Percentiles rank a stretch among this genome's conserved stretches.
phyloP scores from a whole-genome alignment of 768 basidiomycete species.

The Leccinellum luteum region DNA sequence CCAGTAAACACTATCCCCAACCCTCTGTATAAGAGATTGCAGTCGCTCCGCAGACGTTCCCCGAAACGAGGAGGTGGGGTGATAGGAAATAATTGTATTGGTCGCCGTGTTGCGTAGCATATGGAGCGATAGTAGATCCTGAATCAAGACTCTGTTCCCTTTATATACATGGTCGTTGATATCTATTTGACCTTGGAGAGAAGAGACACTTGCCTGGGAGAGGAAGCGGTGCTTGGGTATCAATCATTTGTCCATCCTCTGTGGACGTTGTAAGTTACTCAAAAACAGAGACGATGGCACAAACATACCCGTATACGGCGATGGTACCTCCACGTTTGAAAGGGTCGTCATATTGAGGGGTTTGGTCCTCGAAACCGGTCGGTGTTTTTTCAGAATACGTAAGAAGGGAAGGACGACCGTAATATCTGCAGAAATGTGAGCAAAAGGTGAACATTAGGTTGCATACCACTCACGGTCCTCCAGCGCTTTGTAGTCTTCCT shows the following conservation, averaged over 20 bases:
- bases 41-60: constrained; percentile 27
- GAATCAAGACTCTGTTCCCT: constrained; percentile 24
- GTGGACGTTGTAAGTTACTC: background rate
- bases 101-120: constrained; percentile 34
- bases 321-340: background rate
- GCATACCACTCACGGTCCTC: constrained; percentile 37
- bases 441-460: background rate
- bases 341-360: constrained; percentile 18
- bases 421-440: constrained; percentile 34
- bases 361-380: constrained; percentile 18
- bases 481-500: constrained; percentile 32
- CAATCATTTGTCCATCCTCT: constrained; percentile 23
- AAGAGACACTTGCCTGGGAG: constrained; percentile 15
- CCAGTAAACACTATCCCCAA: constrained; percentile 37
- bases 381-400: constrained; percentile 35
- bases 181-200: background rate
- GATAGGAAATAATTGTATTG: constrained; percentile 37
- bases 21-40: constrained; percentile 25
- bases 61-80: constrained; percentile 15
- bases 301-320: constrained; percentile 13
- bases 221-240: constrained; percentile 31
- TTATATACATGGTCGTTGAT: background rate
- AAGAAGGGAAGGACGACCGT: constrained; percentile 42
- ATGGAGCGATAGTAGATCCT: constrained; percentile 38
- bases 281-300: background rate